Conservation (phyloP, 768 basidiomycete species). For the Termitomyces sp. region DNA sequence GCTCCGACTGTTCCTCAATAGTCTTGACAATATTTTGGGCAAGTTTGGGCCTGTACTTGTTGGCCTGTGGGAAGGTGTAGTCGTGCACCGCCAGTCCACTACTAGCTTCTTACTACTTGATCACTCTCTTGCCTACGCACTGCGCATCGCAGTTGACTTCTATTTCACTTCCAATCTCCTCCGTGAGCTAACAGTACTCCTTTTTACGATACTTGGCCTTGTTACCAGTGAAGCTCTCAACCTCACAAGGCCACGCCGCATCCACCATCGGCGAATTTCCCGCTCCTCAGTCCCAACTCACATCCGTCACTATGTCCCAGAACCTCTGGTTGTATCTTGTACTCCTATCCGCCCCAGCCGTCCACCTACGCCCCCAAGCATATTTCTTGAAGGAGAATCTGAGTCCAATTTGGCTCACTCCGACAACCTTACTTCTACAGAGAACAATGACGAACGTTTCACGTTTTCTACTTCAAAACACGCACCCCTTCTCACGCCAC, state of each 20-base stretch:
- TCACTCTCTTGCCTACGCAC: conserved; percentile 41
- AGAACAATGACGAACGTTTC: conserved; percentile 23
- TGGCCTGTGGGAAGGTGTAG: conserved; percentile 69
- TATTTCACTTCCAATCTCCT: conserved; percentile 33
- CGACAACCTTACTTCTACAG: conserved; percentile 27
- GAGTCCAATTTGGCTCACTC: conserved; percentile 31
- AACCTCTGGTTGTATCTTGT: conserved; percentile 8
- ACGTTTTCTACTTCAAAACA: conserved; percentile 27
- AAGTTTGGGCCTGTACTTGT: conserved; percentile 34
- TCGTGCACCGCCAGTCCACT: conserved; percentile 38
- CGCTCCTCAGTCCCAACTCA: conserved; percentile 28
- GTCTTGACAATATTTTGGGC: conserved; percentile 24
- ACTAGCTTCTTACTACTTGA: conserved; percentile 27
- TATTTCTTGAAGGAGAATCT: conserved; percentile 35
- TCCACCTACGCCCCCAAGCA: conserved; percentile 39
- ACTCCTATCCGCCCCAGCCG: conserved; percentile 24
- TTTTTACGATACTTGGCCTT: conserved; percentile 38
- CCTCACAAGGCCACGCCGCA: conserved; percentile 26
- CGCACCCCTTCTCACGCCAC: conserved; percentile 35
- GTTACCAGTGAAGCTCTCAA: conserved; percentile 32
- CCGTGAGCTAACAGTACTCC: conserved; percentile 32
- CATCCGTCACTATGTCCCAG: conserved; percentile 28
- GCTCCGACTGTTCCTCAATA: conserved; percentile 36
- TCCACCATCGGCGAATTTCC: conserved; percentile 25
- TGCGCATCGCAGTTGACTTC: conserved; percentile 43